Evolutionary conservation across 139 green algal species (phyloP).

Genomic region (Ettlia oleoabundans): DNA sequence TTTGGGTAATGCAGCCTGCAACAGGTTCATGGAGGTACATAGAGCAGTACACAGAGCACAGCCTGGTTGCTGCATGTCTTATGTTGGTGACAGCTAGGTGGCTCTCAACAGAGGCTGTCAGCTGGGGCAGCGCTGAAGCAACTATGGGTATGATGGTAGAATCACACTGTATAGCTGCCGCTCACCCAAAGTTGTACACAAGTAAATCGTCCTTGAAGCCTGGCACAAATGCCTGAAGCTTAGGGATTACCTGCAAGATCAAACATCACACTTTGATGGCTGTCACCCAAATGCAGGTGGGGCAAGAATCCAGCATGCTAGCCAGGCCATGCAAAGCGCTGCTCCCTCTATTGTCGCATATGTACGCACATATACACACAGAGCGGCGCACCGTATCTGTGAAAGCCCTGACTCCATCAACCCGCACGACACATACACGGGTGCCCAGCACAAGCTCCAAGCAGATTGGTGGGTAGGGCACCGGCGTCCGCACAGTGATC

Average conservation of each 20-base stretch:
- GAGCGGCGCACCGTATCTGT: not conserved
- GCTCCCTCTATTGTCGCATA: not conserved
- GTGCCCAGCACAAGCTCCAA: constrained; percentile 19
- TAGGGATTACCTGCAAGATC: not conserved
- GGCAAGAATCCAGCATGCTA: no score
- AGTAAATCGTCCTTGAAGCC: not conserved
- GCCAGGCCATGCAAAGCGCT: no score
- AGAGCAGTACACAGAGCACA: not conserved
- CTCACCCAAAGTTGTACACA: constrained; percentile 30
- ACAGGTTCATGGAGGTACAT: not conserved
- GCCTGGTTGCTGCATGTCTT: not conserved
- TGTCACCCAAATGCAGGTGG: no score
- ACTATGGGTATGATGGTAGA: no score
- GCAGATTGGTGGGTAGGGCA: constrained; percentile 1
- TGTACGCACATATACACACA: not conserved
- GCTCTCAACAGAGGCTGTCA: no score
- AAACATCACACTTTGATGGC: not conserved
- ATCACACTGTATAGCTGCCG: no score
- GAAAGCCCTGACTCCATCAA: not conserved
- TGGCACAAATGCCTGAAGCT: not conserved
- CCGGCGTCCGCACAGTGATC: not conserved
- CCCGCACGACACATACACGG: constrained; percentile 24
- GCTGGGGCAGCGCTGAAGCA: no score
- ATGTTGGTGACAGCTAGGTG: no score
- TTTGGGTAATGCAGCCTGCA: constrained; percentile 18